phyloP scores from a whole-genome alignment of 495 filamentous ascomycete genomes.

The Hypomontagnella submonticulosa region DNA sequence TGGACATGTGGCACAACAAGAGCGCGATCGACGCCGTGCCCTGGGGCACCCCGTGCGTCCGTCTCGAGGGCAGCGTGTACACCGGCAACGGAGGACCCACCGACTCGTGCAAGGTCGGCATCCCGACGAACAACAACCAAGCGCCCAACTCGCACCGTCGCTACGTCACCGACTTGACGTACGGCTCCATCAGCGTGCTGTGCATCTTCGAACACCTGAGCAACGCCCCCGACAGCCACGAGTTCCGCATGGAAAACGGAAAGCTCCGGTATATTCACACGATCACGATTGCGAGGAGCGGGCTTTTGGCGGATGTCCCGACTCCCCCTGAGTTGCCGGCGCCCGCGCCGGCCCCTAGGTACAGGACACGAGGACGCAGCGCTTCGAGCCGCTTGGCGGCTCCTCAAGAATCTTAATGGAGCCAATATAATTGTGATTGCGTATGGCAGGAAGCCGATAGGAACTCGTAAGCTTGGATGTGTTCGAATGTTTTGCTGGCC shows the following conservation, averaged over 20 bases:
- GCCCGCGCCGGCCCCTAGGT: slow-evolving; percentile 1
- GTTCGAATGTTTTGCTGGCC: too few species aligned
- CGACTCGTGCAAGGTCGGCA: slow-evolving; percentile 54
- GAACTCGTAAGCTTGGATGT: too few species aligned
- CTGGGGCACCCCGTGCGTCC: slow-evolving; percentile 54
- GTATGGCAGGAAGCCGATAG: background rate
- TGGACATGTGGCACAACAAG: slow-evolving; percentile 55
- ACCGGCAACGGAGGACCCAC: slow-evolving; percentile 50
- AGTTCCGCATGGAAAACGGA: slow-evolving; percentile 56
- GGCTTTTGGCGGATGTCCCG: slow-evolving; percentile 27
- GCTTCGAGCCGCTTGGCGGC: slow-evolving; percentile 3
- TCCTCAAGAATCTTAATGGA: background rate
- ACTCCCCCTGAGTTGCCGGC: background rate
- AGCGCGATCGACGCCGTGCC: slow-evolving; percentile 50
- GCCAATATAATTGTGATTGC: background rate
- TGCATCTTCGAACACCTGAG: slow-evolving; percentile 57
- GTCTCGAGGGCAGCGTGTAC: slow-evolving; percentile 54
- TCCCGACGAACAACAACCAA: slow-evolving; percentile 53
- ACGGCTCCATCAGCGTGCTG: slow-evolving; percentile 53
- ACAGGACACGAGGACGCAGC: slow-evolving; percentile 19
- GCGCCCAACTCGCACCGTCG: slow-evolving; percentile 52
- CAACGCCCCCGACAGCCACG: slow-evolving; percentile 55
- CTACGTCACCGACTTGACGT: slow-evolving; percentile 54
- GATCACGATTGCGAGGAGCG: slow-evolving; percentile 60
- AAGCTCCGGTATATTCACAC: slow-evolving; percentile 58